Percentiles rank a stretch among this genome's conserved stretches.
Conservation (phyloP, 371 early-diverging fungal species). For the Mucor indicus region DNA sequence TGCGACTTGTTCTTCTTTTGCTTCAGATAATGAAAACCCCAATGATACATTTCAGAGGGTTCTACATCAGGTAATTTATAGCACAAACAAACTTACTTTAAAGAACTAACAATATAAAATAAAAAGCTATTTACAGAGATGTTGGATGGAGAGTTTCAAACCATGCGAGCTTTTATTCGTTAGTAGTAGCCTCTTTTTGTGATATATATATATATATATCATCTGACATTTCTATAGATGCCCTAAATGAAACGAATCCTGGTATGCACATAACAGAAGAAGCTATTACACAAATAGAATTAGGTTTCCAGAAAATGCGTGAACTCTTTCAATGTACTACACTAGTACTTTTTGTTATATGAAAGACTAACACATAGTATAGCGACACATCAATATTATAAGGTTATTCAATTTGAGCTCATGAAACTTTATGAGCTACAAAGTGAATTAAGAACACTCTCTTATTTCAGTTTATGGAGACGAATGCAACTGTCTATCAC, state of each 20-base stretch:
- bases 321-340: constrained; percentile 59
- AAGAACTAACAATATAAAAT: too few relatives aligned
- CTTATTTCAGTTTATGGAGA: constrained; percentile 57
- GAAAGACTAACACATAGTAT: constrained; percentile 1
- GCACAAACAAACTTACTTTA: too few relatives aligned
- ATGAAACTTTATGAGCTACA: constrained; percentile 60
- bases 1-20: too few relatives aligned
- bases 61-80: constrained; percentile 61
- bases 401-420: constrained; percentile 58
- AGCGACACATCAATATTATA: constrained; percentile 63
- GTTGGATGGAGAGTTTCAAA: constrained; percentile 68
- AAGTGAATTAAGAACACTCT: constrained; percentile 52
- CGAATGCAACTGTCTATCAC: constrained; percentile 57
- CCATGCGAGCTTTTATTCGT: constrained; percentile 61
- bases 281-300: constrained; percentile 56
- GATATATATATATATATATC: neutral
- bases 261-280: constrained; percentile 63
- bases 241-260: constrained; percentile 48
- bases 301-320: constrained; percentile 56
- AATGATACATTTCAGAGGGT: constrained; percentile 58
- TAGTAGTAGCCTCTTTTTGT: constrained; percentile 17
- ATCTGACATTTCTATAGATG: constrained; percentile 29
- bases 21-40: too few relatives aligned
- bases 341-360: too few relatives aligned
- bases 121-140: constrained; percentile 58